Conservation (phyloP, 371 early-diverging fungal species). For the Funneliformis caledonium region DNA sequence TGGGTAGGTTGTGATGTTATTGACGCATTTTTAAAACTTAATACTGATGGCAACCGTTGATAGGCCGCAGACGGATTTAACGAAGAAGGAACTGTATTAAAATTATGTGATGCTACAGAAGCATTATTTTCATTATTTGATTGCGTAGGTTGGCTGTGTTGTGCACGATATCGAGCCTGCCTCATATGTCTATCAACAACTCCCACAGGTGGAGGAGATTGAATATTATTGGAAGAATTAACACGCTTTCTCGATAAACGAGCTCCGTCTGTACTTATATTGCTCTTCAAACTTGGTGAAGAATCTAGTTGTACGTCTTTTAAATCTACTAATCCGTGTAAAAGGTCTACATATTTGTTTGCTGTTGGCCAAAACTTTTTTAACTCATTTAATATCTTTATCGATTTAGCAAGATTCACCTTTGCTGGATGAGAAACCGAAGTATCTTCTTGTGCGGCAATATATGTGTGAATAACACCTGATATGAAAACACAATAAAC, state of each 20-base stretch:
- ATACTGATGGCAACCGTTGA: not conserved
- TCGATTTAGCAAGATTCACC: conserved; percentile 12
- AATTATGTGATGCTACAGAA: not conserved
- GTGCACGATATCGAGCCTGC: not conserved
- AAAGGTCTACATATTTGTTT: conserved; percentile 21
- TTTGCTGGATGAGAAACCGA: conserved; percentile 34
- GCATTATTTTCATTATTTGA: not conserved
- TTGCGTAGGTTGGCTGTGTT: not conserved
- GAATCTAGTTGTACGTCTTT: conserved; percentile 28
- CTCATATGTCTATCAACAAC: not conserved
- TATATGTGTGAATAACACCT: conserved; percentile 38
- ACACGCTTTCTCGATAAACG: not conserved
- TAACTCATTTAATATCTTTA: conserved; percentile 30
- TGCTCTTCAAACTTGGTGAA: not conserved
- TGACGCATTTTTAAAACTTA: not conserved
- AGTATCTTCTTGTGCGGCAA: conserved; percentile 32
- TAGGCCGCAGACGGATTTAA: not conserved
- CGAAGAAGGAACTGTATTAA: not conserved
- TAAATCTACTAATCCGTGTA: conserved; percentile 35
- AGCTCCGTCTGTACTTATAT: not conserved
- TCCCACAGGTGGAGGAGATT: not conserved
- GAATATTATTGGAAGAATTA: not conserved
- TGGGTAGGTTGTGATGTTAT: not conserved
- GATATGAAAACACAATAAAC: conserved; percentile 36
- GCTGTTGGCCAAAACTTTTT: conserved; percentile 33